Percentiles rank a stretch among this genome's conserved stretches.
phyloP scores from a whole-genome alignment of 2,329 filamentous ascomycete species.

The Diaporthe batatas region DNA sequence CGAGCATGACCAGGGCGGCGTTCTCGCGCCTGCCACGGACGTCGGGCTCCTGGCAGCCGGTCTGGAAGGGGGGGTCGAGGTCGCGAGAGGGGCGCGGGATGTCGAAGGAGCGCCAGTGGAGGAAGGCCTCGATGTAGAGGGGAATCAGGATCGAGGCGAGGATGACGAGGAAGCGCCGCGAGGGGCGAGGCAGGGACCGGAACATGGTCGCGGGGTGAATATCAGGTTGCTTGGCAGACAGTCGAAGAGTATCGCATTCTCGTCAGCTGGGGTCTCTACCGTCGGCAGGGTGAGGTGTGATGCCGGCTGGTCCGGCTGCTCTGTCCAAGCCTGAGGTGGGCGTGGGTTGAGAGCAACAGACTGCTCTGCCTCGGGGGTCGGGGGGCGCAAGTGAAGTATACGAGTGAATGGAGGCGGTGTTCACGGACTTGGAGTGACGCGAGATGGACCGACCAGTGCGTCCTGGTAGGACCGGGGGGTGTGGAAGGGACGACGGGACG shows the following conservation, averaged over 20 bases:
- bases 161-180: constrained; percentile 46
- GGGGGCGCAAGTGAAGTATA: constrained; percentile 2
- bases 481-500: background rate
- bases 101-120: constrained; percentile 53
- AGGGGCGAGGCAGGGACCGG: constrained; percentile 46
- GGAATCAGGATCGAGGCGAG: constrained; percentile 49
- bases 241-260: constrained; percentile 32
- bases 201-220: constrained; percentile 51
- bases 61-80: constrained; percentile 57
- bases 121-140: constrained; percentile 51
- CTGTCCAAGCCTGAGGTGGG: background rate
- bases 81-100: constrained; percentile 52
- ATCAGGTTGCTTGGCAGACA: constrained; percentile 43
- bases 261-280: constrained; percentile 14
- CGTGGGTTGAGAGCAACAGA: background rate
- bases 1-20: constrained; percentile 61
- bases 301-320: background rate
- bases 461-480: no score
- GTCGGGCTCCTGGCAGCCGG: constrained; percentile 56
- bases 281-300: background rate
- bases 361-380: background rate
- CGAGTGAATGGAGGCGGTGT: background rate
- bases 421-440: constrained; percentile 23
- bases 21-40: constrained; percentile 53
- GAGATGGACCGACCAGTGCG: constrained; percentile 12